Conservation (phyloP, 768 basidiomycete genomes). For the Porphyrellus cyaneotinctus region DNA sequence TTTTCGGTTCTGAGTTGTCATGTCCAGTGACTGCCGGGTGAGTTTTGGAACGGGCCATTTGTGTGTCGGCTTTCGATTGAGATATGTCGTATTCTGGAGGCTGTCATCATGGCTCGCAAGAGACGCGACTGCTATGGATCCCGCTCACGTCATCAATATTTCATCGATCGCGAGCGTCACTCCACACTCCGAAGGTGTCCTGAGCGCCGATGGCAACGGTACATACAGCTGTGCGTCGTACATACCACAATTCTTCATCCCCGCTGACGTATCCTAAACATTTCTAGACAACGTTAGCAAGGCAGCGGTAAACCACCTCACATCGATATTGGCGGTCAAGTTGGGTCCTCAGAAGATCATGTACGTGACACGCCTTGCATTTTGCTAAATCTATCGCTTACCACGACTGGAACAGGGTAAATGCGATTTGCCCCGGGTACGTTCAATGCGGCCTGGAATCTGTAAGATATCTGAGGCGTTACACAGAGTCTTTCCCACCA, state of each 20-base stretch:
- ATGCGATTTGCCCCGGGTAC: conserved; percentile 81
- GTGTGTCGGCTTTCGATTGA: background rate
- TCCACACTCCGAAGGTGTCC: conserved; percentile 42
- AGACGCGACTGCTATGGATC: conserved; percentile 57
- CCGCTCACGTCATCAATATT: conserved; percentile 78
- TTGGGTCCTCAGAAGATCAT: conserved; percentile 58
- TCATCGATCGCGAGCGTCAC: conserved; percentile 64
- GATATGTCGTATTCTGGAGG: conserved; percentile 4
- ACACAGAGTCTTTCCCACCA: conserved; percentile 68
- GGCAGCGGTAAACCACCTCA: conserved; percentile 84
- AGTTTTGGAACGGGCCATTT: conserved; percentile 1
- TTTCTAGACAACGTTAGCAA: conserved; percentile 71
- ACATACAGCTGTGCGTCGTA: conserved; percentile 71
- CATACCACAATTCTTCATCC: background rate
- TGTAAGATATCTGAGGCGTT: background rate
- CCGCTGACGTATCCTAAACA: background rate
- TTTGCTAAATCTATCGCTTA: background rate
- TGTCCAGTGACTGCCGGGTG: conserved; percentile 43
- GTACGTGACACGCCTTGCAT: conserved; percentile 38
- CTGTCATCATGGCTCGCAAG: conserved; percentile 56
- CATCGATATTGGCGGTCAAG: conserved; percentile 64
- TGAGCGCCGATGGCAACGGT: conserved; percentile 57
- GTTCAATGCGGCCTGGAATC: background rate
- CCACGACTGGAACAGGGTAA: conserved; percentile 48
- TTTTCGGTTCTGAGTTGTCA: background rate